phyloP scores from a whole-genome alignment of 2,329 filamentous ascomycete species.

The Pestalotiopsis sp. region DNA sequence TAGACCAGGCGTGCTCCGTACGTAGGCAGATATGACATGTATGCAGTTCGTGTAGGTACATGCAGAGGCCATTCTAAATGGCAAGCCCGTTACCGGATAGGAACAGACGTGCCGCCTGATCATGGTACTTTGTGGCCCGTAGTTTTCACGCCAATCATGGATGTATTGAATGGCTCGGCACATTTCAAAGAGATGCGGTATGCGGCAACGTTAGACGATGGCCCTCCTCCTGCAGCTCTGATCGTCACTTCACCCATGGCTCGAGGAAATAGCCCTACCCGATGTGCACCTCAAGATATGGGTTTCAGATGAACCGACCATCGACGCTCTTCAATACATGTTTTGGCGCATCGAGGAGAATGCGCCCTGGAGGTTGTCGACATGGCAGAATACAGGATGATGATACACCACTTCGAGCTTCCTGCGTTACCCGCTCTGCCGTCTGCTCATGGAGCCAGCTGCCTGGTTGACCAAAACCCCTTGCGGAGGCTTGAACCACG shows the following conservation, averaged over 20 bases:
- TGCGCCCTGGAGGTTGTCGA: neutral
- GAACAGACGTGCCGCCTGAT: no score
- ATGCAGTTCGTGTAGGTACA: no score
- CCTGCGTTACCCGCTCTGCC: neutral
- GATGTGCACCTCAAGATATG: neutral
- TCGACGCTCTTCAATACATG: neutral
- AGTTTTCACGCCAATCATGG: no score
- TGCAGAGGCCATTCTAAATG: no score
- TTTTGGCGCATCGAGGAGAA: no score
- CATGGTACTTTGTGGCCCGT: no score
- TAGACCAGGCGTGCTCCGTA: neutral
- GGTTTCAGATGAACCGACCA: neutral
- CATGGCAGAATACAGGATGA: neutral
- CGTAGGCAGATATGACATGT: conserved; percentile 5
- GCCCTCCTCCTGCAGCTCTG: neutral
- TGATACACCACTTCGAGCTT: neutral
- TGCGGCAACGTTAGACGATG: neutral
- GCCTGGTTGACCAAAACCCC: neutral
- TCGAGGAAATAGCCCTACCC: neutral
- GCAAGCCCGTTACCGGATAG: no score
- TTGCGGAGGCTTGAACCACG: conserved; percentile 5
- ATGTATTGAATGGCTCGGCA: no score
- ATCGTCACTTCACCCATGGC: neutral
- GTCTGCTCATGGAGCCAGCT: neutral
- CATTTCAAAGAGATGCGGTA: no score